Base-by-base conservation (phyloP, 805 yeast genomes). In the Kuraishia floccosa region DNA sequence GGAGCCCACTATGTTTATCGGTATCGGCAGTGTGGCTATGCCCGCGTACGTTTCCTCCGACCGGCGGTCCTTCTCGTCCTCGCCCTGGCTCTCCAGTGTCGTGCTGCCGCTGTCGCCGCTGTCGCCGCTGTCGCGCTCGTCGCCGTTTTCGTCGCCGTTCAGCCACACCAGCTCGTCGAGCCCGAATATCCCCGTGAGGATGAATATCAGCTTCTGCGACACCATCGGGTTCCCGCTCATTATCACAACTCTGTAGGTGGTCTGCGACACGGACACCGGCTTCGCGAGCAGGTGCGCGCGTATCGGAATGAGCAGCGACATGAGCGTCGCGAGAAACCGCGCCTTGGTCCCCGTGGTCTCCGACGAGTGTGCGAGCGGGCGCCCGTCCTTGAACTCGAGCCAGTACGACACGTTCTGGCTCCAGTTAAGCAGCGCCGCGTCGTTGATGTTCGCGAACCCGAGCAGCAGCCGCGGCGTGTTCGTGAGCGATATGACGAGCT, bases 171-270 rank as follows among this genome's bases (percentile, higher is more conserved):
- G 44, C 19, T 35, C 28, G 22, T 50, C 55, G 39, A 60, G 59
- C 2, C 68, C 63, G 6, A 71, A 44, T 18, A 71, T 38, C 0
- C 72, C 76, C 33, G 66, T 61, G n/a, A 71, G 39, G 7, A 71
- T 68, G 33, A 69, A 67, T 1, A 70, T 52, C 30, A 71, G 50
- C 41, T 69, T 69, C 37, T 71, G 72, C 4, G 76, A 73, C 4
- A 71, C 72, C 18, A 59, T 60, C 2, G 76, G 73, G 38, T 71
- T 71, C 6, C 72, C 71, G 0, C 76, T 71, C 59, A 67, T 64
- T 2, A 71, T 53, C 3, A 70, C 70, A 1, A 70, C 57, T 27
- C 76, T 45, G 3, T 60, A 52, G 6, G 59, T 42, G 18, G 51
- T 52, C 21, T 43, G 42, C 1, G 44, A 35, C 9, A 34, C 31